Evolutionary conservation across 2,329 filamentous ascomycete species (phyloP), one percentile per base, ranked within the genome.

Genomic region (Alternaria sp.): DNA sequence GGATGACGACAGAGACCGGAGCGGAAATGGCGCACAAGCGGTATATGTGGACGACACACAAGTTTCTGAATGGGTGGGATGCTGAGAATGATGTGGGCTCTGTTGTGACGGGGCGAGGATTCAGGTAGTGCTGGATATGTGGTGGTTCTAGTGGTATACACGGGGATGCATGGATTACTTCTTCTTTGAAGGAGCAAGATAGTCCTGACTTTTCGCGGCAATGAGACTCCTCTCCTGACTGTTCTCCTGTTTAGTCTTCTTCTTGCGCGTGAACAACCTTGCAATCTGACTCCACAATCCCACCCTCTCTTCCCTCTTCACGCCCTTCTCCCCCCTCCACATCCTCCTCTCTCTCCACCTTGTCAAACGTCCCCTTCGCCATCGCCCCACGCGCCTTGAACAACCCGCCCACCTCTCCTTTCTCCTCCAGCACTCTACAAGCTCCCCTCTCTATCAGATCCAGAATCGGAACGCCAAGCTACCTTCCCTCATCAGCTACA

Each of bases 391-490:
- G 15, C 15, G 32, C 32, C 32, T 36, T 36, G 0, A 36, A 36
- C 32, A 3, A 36, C 32, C 4, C 1, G 0, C 5, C 7, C 1
- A 36, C 32, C 32, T 36, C 32, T 4, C n/a, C 32, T 5, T 36
- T n/a, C 32, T 5, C 5, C 32, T 36, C 32, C 4, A 4, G 32
- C 15, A 36, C 15, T 0, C 32, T 36, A 36, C 13, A 36, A 36
- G 0, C 3, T 0, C 32, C 32, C 15, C 32, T 36, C 32, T 36
- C 32, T n/a, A 36, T n/a, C 2, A n/a, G 32, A 36, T 36, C 2
- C 15, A 36, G 0, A 36, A 36, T 36, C 1, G 15, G 32, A 0
- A n/a, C 0, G 8, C 2, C 32, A 36, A 36, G 0, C 1, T 0
- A 36, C 32, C 15, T 36, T 2, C 8, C 15, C 15, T 36, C 32